These are phyloP conservation scores for Syncephalis fuscata DNA, from an alignment of 371 early-diverging fungal species.

Conservation along the genomic window DNA sequence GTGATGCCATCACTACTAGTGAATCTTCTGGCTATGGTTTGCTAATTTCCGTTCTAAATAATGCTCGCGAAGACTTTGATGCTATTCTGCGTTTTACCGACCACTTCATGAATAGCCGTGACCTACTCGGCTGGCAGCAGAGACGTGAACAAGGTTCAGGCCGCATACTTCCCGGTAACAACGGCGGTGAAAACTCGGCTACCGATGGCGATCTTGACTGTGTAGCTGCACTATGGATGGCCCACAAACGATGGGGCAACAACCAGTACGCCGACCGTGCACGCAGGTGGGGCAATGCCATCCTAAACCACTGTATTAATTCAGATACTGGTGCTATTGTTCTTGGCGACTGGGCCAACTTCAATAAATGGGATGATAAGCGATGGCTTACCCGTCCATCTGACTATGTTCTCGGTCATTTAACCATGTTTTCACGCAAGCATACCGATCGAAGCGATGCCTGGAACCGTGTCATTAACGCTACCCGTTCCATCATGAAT, in stretches of 20 bases:
- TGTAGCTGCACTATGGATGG: neutral
- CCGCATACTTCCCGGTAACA: slow-evolving; percentile 29
- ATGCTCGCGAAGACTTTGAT: slow-evolving; percentile 39
- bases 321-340: slow-evolving; percentile 32
- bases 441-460: slow-evolving; percentile 25
- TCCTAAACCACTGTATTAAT: slow-evolving; percentile 34
- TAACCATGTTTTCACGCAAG: slow-evolving; percentile 33
- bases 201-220: slow-evolving; percentile 35
- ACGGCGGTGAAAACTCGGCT: slow-evolving; percentile 32
- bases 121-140: slow-evolving; percentile 46
- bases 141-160: slow-evolving; percentile 22
- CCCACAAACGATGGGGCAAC: neutral
- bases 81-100: slow-evolving; percentile 32
- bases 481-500: slow-evolving; percentile 19
- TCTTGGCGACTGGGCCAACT: slow-evolving; percentile 40
- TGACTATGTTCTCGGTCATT: slow-evolving; percentile 38
- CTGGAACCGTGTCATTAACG: slow-evolving; percentile 31
- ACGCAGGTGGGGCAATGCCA: slow-evolving; percentile 18
- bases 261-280: slow-evolving; percentile 21
- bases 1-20: neutral
- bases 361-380: neutral
- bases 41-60: slow-evolving; percentile 34
- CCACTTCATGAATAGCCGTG: slow-evolving; percentile 28
- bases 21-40: slow-evolving; percentile 30
- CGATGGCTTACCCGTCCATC: slow-evolving; percentile 26